Evolutionary conservation across 495 filamentous ascomycete species (phyloP), one percentile per base, ranked within the genome.

Genomic region (Penicillium cataractarum): DNA sequence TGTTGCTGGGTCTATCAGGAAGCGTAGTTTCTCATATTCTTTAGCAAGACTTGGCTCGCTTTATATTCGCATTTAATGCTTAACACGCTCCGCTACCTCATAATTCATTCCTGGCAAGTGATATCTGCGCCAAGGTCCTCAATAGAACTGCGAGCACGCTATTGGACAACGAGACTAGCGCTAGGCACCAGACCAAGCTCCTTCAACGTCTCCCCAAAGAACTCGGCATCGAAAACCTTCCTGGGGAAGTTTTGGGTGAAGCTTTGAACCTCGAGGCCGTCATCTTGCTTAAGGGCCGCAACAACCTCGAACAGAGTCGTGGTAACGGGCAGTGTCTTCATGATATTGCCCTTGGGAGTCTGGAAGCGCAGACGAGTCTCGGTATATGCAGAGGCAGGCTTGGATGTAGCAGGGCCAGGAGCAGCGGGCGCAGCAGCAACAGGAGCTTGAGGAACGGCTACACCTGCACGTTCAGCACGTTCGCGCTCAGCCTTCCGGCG

Each of bases 231-330:
- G 63, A 89, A 99, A 0, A 88, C 82, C 79, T 98, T 98, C 70
- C 83, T 87, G 6, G 95, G 95, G 71, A 93, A 98, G 27, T 86
- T 97, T 71, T 88, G 89, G 6, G 87, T 85, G 71, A 99, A 97
- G 62, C 85, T 92, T 37, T 78, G 81, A 19, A 95, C 89, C 24
- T 87, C 78, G 15, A 86, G 64, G 4, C 83, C 86, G 58, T 82
- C 84, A 58, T 93, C 88, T 60, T 84, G 64, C 68, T 84, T 82
- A 35, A 98, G 71, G 61, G 86, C 81, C 55, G 90, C 85, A 8
- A 90, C 92, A 31, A 99, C 92, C 76, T 99, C 96, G 68, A 97
- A 97, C 17, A 99, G 80, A 0, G 96, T 99, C 8, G 91, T 96
- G 21, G 91, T 89, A 6, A 88, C 92, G 0, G 91, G 86, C 54